Evolutionary conservation across 2,329 filamentous ascomycete species (phyloP), one percentile per base, ranked within the genome.

Genomic region (Colletotrichum zoysiae): DNA sequence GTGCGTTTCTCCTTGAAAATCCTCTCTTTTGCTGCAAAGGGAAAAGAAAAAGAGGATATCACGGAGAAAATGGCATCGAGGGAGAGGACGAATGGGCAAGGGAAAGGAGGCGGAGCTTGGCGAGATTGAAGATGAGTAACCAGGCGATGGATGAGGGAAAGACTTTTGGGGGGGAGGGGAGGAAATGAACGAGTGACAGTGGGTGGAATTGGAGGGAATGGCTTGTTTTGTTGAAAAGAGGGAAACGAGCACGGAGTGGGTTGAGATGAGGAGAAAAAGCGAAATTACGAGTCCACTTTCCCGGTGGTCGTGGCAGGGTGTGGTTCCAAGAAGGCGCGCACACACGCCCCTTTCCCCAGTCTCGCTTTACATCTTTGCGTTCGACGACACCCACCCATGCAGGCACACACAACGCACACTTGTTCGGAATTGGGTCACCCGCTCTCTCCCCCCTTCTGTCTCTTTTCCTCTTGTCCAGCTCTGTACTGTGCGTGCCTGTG

Each of bases 211-310:
- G 71, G 78, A 80, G 79, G 78, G 78, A 81, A 78, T 77, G 79
- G 77, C 77, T 79, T 74, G 79, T 81, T 81, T 82, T 82, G 79
- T 81, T 81, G 80, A 80, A 82, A 80, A 81, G 79, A 77, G 77
- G 77, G 76, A 75, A 74, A 74, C 68, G 67, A 72, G 68, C 72
- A 76, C 74, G 71, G 73, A 74, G 76, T 75, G 67, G 74, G 76
- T 75, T 76, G 77, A 73, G 73, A 74, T 74, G 72, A 74, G 70
- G 70, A 74, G 65, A 56, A 62, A 74, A 73, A 74, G 72, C 72
- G 72, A 74, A 57, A 74, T 74, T 74, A 65, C 44, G 63, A 67
- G 68, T 62, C 72, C 72, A 74, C 73, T 67, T 56, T 71, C 67
- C 70, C 67, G 67, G 67, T 62, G 66, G 70, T 44, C 35, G 66